These are phyloP conservation scores for Angomonas desouzai DNA, from an alignment of 208 protist species.

Conservation along the genomic window DNA sequence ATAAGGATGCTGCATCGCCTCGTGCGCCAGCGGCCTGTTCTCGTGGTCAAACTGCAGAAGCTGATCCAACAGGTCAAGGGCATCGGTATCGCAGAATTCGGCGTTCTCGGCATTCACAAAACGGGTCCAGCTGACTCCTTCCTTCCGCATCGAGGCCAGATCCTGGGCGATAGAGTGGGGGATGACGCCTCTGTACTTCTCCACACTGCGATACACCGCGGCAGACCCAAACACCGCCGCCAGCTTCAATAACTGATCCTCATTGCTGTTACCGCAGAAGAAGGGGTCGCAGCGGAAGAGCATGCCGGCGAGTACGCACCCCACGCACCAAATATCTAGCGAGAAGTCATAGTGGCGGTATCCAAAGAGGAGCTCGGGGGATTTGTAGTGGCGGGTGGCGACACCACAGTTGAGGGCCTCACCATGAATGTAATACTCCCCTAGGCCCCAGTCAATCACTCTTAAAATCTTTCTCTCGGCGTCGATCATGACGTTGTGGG, in stretches of 20 bases:
- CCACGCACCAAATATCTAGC: slow-evolving; percentile 99
- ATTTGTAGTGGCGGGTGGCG: slow-evolving; percentile 99
- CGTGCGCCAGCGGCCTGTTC: slow-evolving; percentile 94
- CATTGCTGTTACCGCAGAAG: slow-evolving; percentile 98
- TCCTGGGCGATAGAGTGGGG: slow-evolving; percentile 73
- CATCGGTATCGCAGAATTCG: slow-evolving; percentile 88
- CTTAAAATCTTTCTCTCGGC: slow-evolving; percentile 93
- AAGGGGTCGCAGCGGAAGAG: slow-evolving; percentile 98
- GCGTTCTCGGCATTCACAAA: slow-evolving; percentile 41
- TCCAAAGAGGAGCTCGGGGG: slow-evolving; percentile 97
- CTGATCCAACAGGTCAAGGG: slow-evolving; percentile 97
- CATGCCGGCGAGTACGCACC: slow-evolving; percentile 98
- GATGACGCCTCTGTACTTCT: slow-evolving; percentile 96
- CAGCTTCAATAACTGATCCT: slow-evolving; percentile 98
- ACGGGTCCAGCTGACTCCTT: slow-evolving; percentile 32
- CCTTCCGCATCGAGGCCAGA: slow-evolving; percentile 22
- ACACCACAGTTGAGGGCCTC: slow-evolving; percentile 98
- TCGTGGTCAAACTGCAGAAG: slow-evolving; percentile 97
- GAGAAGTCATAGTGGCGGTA: slow-evolving; percentile 99
- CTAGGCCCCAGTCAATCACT: slow-evolving; percentile 98
- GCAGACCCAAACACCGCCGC: slow-evolving; percentile 95
- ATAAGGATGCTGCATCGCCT: slow-evolving; percentile 99
- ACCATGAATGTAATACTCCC: slow-evolving; percentile 99
- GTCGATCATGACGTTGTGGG: slow-evolving; percentile 99
- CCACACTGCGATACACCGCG: slow-evolving; percentile 90